Evolutionary conservation across 2,329 filamentous ascomycete genomes (phyloP).

Genomic region (Cladophialophora immunda): DNA sequence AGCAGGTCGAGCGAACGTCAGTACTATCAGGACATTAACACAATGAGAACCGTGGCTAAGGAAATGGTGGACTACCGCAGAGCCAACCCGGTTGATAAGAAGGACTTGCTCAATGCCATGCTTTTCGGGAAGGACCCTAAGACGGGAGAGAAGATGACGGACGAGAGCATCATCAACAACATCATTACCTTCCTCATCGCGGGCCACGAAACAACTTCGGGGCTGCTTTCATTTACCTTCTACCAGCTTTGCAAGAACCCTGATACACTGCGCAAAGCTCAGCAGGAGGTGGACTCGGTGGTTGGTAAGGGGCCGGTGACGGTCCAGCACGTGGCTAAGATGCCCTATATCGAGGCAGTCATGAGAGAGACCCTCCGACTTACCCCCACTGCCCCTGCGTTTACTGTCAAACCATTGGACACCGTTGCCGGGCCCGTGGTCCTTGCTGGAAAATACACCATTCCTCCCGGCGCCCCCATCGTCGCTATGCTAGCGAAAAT

Average conservation of each 20-base stretch:
- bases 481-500: constrained; percentile 60
- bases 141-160: constrained; percentile 65
- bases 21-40: constrained; percentile 36
- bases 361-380: constrained; percentile 73
- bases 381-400: constrained; percentile 66
- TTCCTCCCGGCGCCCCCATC: constrained; percentile 63
- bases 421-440: constrained; percentile 31
- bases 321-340: constrained; percentile 66
- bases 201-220: constrained; percentile 75
- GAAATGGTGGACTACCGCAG: constrained; percentile 67
- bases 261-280: constrained; percentile 66
- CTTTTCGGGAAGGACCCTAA: constrained; percentile 68
- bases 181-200: constrained; percentile 69
- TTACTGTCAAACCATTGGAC: constrained; percentile 60
- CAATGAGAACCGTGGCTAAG: constrained; percentile 37
- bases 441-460: constrained; percentile 64
- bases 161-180: constrained; percentile 72
- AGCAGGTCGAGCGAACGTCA: constrained; percentile 27
- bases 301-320: constrained; percentile 62
- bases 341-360: constrained; percentile 72
- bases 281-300: constrained; percentile 73
- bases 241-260: constrained; percentile 73
- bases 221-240: constrained; percentile 70
- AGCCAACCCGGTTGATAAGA: constrained; percentile 61
- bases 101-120: constrained; percentile 68